Evolutionary conservation across 1,284 basidiomycete species (phyloP), one percentile per base, ranked within the genome.

Genomic region (Cryptococcus sp.): DNA sequence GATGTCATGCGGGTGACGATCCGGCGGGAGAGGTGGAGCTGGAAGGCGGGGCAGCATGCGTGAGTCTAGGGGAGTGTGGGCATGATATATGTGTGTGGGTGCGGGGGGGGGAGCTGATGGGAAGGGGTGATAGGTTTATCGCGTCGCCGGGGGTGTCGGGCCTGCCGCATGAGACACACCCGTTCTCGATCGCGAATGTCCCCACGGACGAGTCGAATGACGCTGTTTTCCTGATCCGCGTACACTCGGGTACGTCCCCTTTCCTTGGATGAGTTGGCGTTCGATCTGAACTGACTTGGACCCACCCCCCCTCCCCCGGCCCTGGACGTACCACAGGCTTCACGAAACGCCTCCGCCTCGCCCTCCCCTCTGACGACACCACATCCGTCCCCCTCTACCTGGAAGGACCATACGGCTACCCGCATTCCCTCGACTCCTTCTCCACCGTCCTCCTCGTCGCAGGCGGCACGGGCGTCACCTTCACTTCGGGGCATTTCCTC

Each of bases 41-140:
- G 85, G 85, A 70, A 67, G 7, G 80, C 85, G 0, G 85, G 85
- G 1, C 85, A 87, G 66, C 81, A 78, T 61, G 70, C 66, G 75
- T 75, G 45, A 64, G 71, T 62, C 20, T 18, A n/a, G n/a, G n/a
- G n/a, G n/a, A n/a, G n/a, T n/a, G n/a, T n/a, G n/a, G n/a, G n/a
- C n/a, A n/a, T n/a, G n/a, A n/a, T n/a, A n/a, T n/a, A n/a, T n/a
- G 4, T 28, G 15, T n/a, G 47, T 15, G 4, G n/a, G 11, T 36
- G 39, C 51, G 5, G 20, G 13, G 13, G 13, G 20, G 35, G 23
- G 15, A 11, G 12, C 35, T 28, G n/a, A 36, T 20, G 4, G 37
- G 53, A 12, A n/a, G 57, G 15, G 5, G 13, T 35, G 39, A 18
- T 49, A 73, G 71, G 12, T 76, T 70, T 64, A 39, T 78, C 24